These are phyloP conservation scores for Rhodotorula sp. DNA, from an alignment of 1,284 basidiomycete species.

Conservation along the genomic window DNA sequence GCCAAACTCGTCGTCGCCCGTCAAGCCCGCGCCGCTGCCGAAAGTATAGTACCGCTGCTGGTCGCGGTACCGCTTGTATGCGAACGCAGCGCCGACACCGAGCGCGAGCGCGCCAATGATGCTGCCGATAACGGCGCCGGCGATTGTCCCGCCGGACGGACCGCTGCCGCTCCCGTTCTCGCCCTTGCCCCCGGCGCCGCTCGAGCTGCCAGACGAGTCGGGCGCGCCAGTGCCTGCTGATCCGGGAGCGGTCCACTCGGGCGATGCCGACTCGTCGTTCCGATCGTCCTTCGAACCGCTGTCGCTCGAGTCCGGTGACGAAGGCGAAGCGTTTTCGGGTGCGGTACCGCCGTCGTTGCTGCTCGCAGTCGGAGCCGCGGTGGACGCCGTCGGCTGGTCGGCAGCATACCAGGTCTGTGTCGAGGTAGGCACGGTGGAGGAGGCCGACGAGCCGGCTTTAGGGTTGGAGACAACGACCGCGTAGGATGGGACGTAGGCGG, in stretches of 20 bases:
- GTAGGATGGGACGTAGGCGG: constrained; percentile 32
- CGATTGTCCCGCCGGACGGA: constrained; percentile 16
- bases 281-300: no score
- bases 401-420: background rate
- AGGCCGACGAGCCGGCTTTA: constrained; percentile 13
- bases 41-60: background rate
- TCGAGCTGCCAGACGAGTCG: background rate
- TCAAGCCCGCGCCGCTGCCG: background rate
- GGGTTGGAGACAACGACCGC: constrained; percentile 14
- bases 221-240: background rate
- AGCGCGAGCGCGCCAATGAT: constrained; percentile 29
- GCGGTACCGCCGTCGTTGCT: background rate
- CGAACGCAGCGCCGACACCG: constrained; percentile 14
- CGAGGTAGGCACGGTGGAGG: background rate
- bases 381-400: background rate
- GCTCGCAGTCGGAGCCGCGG: background rate
- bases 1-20: constrained; percentile 1
- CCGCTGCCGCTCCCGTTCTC: no score
- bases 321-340: background rate
- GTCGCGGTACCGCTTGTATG: constrained; percentile 11
- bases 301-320: background rate
- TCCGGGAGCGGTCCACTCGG: constrained; percentile 9
- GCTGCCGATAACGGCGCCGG: constrained; percentile 32
- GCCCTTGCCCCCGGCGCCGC: background rate
- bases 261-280: background rate